Base-by-base conservation (phyloP, 805 yeast species). In the Kluyveromyces lactis region DNA sequence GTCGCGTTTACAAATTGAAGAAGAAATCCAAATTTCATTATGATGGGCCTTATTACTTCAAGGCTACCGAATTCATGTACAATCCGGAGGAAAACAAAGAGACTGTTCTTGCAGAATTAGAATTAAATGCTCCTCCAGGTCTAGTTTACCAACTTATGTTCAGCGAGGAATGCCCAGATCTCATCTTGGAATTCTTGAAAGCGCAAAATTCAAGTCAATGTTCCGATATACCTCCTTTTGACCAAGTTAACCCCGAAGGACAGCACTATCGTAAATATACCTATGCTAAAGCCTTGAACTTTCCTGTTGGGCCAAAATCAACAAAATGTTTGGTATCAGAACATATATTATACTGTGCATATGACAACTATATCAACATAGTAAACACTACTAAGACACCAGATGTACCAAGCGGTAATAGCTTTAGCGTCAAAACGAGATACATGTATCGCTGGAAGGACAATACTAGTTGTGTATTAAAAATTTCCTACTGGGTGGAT, bases 381-480 rank as follows among this genome's bases (percentile, higher is more conserved):
- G 62, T 77, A 2, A 76, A 79, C 31, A 67, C 74, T 2, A 77
- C 90, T 0, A 67, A 64, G 30, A 89, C 98, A 0, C 99, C 98
- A 0, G 92, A 86, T 54, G 97, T 92, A 12, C 98, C 99, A 0
- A 82, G 89, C 51, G 99, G 99, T 4, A 72, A 72, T 31, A 72
- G 84, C 1, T 92, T 92, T 58, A 68, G 73, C 24, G 87, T 87
- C 1, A 71, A 77, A 45, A 85, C 95, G 0, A 69, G 83, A 44
- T 83, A 78, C 51, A 66, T 79, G 33, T 62, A 86, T 40, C 69
- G 81, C 2, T 92, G 98, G 97, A 86, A 70, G 0, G 68, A 66
- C 7, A 60, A 68, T 21, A 84, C 81, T 51, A 57, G 64, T 18
- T 81, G 95, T 4, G 64, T 68, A 35, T 50, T 92, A 29, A 64